Base-by-base conservation (phyloP, 805 yeast genomes). In the Starmerella floris region DNA sequence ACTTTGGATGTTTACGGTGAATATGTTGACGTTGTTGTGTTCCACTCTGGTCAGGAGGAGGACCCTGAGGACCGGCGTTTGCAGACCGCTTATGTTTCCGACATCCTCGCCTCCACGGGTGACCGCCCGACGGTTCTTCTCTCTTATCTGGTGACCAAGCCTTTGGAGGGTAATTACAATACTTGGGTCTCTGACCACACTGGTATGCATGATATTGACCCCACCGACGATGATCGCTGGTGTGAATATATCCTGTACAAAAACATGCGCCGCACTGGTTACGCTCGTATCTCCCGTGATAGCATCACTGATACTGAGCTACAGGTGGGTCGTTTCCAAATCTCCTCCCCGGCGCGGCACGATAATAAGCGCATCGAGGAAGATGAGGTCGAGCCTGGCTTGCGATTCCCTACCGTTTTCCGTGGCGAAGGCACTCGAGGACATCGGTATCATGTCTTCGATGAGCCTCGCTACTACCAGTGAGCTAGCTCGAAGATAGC, bases 41-140 rank as follows among this genome's bases (percentile, higher is more conserved):
- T 91, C 81, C 98, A 91, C 61, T 76, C 91, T 35, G 98, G 98
- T 3, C 98, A 91, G 64, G 97, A 91, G 61, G 97, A 91, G 66
- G 98, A 91, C 59, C 85, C 68, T 3, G 95, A 85, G 59, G 98
- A 91, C 62, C 74, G 98, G 55, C 68, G 91, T 52, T 66, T 84
- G 52, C 98, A 91, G 64, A 75, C 88, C 53, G 68, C 76, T 47
- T 82, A 75, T 2, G 69, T 91, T 35, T 72, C 80, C 26, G 76
- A 76, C 30, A 69, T 91, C 35, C 84, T 91, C 95, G 62, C 54
- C n/a, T 88, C 80, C 2, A 68, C 76, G 15, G 71, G 81, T n/a
- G 68, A 74, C 35, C 73, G 84, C 44, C 98, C 97, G n/a, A 64
- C 83, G 59, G 73, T 91, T 13, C 67, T 91, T 51, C 69, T 91